These are phyloP conservation scores for Fusarium sterilihyphosum DNA, from an alignment of 2,329 filamentous ascomycete species.

Conservation along the genomic window DNA sequence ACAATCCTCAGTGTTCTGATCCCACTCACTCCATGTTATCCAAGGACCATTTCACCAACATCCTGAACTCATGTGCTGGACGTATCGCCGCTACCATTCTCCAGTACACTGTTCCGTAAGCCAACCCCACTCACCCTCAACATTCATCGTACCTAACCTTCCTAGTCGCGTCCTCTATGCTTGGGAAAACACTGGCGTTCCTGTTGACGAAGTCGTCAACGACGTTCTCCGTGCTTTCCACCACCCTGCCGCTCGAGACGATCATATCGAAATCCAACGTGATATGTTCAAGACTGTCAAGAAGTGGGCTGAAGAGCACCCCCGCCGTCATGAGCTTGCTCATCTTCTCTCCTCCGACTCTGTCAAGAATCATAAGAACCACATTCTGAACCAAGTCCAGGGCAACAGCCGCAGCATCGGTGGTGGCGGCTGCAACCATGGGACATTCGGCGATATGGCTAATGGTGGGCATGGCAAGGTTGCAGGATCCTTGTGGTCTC, in stretches of 20 bases:
- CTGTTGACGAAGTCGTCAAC: constrained; percentile 83
- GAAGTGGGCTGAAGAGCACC: constrained; percentile 78
- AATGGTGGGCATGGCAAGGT: constrained; percentile 66
- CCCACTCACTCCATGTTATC: constrained; percentile 85
- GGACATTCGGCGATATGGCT: constrained; percentile 55
- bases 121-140: constrained; percentile 11
- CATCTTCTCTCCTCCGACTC: constrained; percentile 82
- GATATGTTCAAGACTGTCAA: constrained; percentile 91
- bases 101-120: constrained; percentile 84
- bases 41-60: constrained; percentile 85
- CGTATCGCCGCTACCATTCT: constrained; percentile 78
- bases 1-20: constrained; percentile 76
- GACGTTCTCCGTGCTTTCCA: constrained; percentile 89
- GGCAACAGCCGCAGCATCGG: constrained; percentile 25
- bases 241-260: constrained; percentile 84
- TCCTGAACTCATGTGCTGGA: constrained; percentile 81
- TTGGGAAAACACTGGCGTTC: constrained; percentile 87
- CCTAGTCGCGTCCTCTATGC: constrained; percentile 82
- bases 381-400: constrained; percentile 60
- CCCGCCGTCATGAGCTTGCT: constrained; percentile 75
- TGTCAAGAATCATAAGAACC: constrained; percentile 85
- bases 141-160: constrained; percentile 2
- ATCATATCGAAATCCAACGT: constrained; percentile 79
- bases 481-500: constrained; percentile 67
- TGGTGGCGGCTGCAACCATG: constrained; percentile 52